These are phyloP conservation scores for Colletotrichum shisoi DNA, from an alignment of 2,329 filamentous ascomycete genomes.

Conservation along the genomic window DNA sequence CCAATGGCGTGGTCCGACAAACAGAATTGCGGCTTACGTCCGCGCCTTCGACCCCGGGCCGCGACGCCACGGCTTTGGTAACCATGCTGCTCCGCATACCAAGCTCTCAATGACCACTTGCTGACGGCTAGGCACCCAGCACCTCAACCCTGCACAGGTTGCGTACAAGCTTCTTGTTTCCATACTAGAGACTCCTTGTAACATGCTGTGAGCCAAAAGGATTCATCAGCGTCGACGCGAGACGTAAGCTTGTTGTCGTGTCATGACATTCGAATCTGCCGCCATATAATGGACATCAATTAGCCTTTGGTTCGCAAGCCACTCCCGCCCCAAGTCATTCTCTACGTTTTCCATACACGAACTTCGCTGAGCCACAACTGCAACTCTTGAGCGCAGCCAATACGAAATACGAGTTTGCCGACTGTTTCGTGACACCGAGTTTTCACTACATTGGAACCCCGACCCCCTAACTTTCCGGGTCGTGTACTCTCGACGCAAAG, in stretches of 20 bases:
- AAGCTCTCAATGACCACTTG: not conserved
- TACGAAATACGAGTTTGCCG: not conserved
- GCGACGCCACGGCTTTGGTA: conserved; percentile 2
- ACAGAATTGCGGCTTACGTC: conserved; percentile 9
- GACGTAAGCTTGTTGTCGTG: not conserved
- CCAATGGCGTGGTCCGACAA: conserved; percentile 4
- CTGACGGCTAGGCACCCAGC: not conserved
- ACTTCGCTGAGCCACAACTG: too few relatives aligned
- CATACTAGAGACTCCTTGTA: not conserved
- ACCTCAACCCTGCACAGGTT: conserved; percentile 2
- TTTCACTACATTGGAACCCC: not conserved
- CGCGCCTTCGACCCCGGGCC: not conserved
- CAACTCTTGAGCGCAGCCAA: not conserved
- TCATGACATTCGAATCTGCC: not conserved
- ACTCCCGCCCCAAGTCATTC: not conserved
- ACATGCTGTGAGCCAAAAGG: conserved; percentile 13
- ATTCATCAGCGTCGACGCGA: not conserved
- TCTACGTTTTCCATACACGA: not conserved
- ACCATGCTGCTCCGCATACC: not conserved
- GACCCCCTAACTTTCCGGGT: not conserved
- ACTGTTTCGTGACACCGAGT: not conserved
- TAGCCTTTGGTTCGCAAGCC: conserved; percentile 15
- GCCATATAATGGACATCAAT: conserved; percentile 1
- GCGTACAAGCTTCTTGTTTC: not conserved
- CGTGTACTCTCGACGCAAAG: conserved; percentile 4